Evolutionary conservation across 192 early-diverging fungal species (phyloP).

Genomic region (Podila verticillata): DNA sequence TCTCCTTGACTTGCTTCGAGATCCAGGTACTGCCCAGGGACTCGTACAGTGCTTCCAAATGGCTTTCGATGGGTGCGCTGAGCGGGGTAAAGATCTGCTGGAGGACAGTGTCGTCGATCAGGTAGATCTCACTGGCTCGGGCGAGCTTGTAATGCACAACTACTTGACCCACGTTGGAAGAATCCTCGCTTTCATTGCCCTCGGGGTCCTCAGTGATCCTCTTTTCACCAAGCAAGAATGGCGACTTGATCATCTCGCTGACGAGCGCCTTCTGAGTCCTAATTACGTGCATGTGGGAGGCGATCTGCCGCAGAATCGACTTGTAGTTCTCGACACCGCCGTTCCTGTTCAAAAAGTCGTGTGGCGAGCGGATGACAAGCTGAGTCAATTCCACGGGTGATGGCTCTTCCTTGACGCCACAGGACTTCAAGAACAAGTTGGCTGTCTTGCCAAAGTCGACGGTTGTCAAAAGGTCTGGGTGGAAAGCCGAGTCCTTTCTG

Average conservation of each 20-base stretch:
- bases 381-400: slow-evolving; percentile 75
- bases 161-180: slow-evolving; percentile 34
- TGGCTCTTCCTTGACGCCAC: slow-evolving; percentile 86
- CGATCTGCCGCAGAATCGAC: slow-evolving; percentile 75
- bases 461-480: slow-evolving; percentile 62
- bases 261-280: slow-evolving; percentile 55
- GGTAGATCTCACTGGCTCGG: slow-evolving; percentile 73
- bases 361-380: slow-evolving; percentile 67
- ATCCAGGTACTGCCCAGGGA: slow-evolving; percentile 73
- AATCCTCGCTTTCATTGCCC: slow-evolving; percentile 16
- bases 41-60: slow-evolving; percentile 76
- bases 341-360: slow-evolving; percentile 63
- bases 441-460: slow-evolving; percentile 79
- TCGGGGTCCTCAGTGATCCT: slow-evolving; percentile 43
- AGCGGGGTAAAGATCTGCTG: slow-evolving; percentile 80
- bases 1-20: slow-evolving; percentile 69
- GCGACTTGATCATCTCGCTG: slow-evolving; percentile 63
- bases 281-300: slow-evolving; percentile 65
- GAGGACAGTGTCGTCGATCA: slow-evolving; percentile 81
- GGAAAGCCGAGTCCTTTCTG: slow-evolving; percentile 56
- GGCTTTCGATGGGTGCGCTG: slow-evolving; percentile 73
- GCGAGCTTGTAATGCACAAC: slow-evolving; percentile 73
- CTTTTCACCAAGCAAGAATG: slow-evolving; percentile 71
- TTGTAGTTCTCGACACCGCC: slow-evolving; percentile 74
- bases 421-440: slow-evolving; percentile 81